These are phyloP conservation scores for Maudiozyma bulderi DNA, from an alignment of 805 yeast species.

Conservation along the genomic window DNA sequence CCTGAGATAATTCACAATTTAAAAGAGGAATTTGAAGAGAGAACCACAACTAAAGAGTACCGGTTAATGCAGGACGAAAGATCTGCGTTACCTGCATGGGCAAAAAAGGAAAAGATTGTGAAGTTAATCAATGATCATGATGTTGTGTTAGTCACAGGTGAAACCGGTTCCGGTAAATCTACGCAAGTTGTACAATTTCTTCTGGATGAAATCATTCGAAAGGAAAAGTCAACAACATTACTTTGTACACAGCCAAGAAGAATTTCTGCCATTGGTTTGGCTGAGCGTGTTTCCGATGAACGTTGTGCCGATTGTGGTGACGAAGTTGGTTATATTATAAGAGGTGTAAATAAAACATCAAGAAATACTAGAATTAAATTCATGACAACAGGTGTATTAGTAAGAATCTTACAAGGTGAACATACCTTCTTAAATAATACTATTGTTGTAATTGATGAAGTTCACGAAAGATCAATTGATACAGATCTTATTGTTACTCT, in stretches of 20 bases:
- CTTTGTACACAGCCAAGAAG: conserved; percentile 94
- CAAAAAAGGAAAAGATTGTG: conserved; percentile 46
- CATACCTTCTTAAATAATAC: conserved; percentile 41
- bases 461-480: conserved; percentile 92
- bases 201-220: conserved; percentile 50
- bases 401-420: conserved; percentile 64
- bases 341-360: conserved; percentile 74
- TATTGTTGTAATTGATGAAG: conserved; percentile 81
- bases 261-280: conserved; percentile 88
- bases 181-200: conserved; percentile 90
- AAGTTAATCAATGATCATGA: conserved; percentile 46
- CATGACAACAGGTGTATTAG: conserved; percentile 85
- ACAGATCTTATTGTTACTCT: conserved; percentile 76
- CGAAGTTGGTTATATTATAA: conserved; percentile 80
- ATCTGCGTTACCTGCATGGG: conserved; percentile 74
- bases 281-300: conserved; percentile 85
- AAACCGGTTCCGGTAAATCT: conserved; percentile 95
- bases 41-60: conserved; percentile 29
- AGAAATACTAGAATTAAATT: conserved; percentile 64
- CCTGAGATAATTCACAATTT: conserved; percentile 29
- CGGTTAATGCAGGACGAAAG: conserved; percentile 39
- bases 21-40: conserved; percentile 28
- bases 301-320: conserved; percentile 39
- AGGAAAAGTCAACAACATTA: conserved; percentile 43
- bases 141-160: conserved; percentile 81